Conservation (phyloP, 805 yeast species). For the Martiniozyma abietophila region DNA sequence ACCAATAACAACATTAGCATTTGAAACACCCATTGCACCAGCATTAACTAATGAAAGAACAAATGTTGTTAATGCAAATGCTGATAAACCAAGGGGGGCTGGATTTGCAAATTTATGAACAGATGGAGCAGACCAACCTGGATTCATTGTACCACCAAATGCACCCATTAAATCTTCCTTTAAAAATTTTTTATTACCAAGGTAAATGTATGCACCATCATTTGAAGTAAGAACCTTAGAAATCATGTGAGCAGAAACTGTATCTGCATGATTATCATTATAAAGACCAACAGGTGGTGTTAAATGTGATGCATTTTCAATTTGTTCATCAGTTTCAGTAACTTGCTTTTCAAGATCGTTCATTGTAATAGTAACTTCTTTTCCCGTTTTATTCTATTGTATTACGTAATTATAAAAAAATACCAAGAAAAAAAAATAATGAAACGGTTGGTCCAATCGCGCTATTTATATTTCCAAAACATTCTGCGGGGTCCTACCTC, state of each 20-base stretch:
- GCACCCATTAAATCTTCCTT: conserved; percentile 51
- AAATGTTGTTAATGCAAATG: conserved; percentile 60
- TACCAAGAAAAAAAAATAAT: too few species aligned
- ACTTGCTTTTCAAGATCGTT: conserved; percentile 14
- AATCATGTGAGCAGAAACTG: conserved; percentile 10
- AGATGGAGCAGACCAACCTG: conserved; percentile 54
- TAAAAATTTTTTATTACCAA: conserved; percentile 64
- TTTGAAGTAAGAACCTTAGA: conserved; percentile 34
- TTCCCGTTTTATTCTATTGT: neutral
- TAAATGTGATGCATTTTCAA: neutral
- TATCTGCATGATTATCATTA: too few species aligned
- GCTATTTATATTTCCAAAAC: too few species aligned
- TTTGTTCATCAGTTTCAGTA: conserved; percentile 11
- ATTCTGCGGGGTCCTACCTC: too few species aligned
- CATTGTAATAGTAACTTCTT: conserved; percentile 8
- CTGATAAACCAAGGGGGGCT: conserved; percentile 66
- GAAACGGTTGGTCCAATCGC: too few species aligned
- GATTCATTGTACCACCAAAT: conserved; percentile 77
- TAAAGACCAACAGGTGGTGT: conserved; percentile 20
- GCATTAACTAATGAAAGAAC: conserved; percentile 54
- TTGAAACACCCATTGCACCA: conserved; percentile 56
- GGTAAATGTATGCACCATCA: conserved; percentile 55
- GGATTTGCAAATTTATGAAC: conserved; percentile 59
- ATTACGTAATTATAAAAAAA: too few species aligned
- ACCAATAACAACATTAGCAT: conserved; percentile 53